Evolutionary conservation across 768 basidiomycete genomes (phyloP).

Genomic region (Amanita polypyramis): DNA sequence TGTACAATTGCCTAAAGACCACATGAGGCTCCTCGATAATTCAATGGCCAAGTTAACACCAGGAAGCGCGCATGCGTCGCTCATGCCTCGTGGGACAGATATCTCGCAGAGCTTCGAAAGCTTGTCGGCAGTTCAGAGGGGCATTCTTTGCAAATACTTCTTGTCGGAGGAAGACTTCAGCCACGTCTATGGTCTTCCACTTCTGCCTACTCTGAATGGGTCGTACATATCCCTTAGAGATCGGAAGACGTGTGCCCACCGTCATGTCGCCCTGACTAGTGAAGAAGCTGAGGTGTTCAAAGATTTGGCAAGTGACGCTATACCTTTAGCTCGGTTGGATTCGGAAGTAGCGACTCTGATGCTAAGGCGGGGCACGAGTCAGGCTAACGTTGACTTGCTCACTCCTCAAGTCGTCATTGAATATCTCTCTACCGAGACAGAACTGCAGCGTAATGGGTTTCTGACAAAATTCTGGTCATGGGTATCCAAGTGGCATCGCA

Average conservation of each 20-base stretch:
- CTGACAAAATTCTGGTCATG: conserved; percentile 35
- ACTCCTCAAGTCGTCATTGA: conserved; percentile 15
- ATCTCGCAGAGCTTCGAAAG: conserved; percentile 5
- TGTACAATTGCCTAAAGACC: conserved; percentile 24
- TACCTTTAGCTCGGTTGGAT: conserved; percentile 21
- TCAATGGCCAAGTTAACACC: conserved; percentile 18
- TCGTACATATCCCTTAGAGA: background rate
- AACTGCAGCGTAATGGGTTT: conserved; percentile 19
- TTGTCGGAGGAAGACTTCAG: conserved; percentile 21
- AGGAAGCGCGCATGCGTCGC: conserved; percentile 15
- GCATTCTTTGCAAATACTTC: conserved; percentile 22
- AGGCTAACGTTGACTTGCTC: conserved; percentile 23
- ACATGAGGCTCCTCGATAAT: conserved; percentile 19
- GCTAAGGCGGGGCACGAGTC: conserved; percentile 12
- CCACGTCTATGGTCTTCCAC: conserved; percentile 25
- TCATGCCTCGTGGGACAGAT: conserved; percentile 19
- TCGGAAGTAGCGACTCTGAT: conserved; percentile 14
- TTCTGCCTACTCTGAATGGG: conserved; percentile 21
- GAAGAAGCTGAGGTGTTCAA: conserved; percentile 20
- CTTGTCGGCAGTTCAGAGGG: conserved; percentile 6
- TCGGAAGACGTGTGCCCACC: background rate
- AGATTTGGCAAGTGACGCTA: conserved; percentile 10
- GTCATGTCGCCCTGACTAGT: conserved; percentile 19
- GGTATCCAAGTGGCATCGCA: conserved; percentile 18
- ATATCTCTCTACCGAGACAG: conserved; percentile 11